Evolutionary conservation across 2,329 filamentous ascomycete species (phyloP), one percentile per base, ranked within the genome.

Genomic region (Cladosporium velox): DNA sequence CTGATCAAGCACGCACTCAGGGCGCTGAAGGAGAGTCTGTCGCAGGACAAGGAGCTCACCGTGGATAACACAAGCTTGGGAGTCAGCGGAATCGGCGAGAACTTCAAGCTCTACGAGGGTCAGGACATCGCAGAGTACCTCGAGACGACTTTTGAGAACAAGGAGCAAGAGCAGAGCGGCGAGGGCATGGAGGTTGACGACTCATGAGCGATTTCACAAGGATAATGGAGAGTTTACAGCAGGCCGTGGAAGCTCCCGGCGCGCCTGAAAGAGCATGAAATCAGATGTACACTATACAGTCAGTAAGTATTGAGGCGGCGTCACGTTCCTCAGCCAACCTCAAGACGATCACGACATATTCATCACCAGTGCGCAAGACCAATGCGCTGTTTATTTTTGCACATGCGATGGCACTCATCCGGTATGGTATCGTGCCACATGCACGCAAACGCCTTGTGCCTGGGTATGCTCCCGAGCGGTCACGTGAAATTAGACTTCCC

Each of bases 31-130:
- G 95, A 99, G 85, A 96, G 91, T 73, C 83, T 99, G 78, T 91
- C 91, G 66, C 94, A 98, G 86, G 95, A 99, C 81, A 96, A 96
- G 84, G 93, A 98, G 85, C 83, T 99, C 78, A 98, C 94, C 65
- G 88, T 97, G 49, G 95, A 98, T 79, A 99, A 99, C 83, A 97
- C 93, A 64, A 97, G 92, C 72, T 87, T 99, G 64, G 93, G 91
- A 44, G 86, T 98, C 70, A 88, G 97, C 54, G 93, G 92, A 51
- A 85, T 97, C 68, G 91, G 93, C 26, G 91, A 98, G 84, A 87
- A 87, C 70, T 98, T 98, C 82, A 92, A 91, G 84, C 84, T 97
- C 71, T 95, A 91, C 75, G 95, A 99, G 78, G 93, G 93, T 15
- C 88, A 92, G 77, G 91, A 95, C 70, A 89, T 97, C 68, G 88